phyloP scores from a whole-genome alignment of 768 basidiomycete genomes.

The Tylopilus vinaceipallidus region DNA sequence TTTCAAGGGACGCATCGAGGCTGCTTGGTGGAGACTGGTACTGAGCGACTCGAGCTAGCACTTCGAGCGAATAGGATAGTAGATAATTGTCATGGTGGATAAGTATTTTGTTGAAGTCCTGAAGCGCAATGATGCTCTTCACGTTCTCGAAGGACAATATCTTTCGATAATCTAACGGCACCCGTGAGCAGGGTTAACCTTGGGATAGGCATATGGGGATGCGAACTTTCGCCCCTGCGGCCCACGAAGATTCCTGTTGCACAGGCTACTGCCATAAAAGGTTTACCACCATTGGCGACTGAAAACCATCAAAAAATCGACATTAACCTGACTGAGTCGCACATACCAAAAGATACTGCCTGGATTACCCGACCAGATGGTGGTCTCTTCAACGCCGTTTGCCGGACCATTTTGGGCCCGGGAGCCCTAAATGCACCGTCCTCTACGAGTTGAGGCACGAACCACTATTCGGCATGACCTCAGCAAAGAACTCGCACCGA shows the following conservation, averaged over 20 bases:
- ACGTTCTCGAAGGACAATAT: constrained; percentile 52
- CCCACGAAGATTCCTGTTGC: constrained; percentile 70
- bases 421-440: constrained; percentile 61
- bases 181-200: background rate
- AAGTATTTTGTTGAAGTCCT: constrained; percentile 63
- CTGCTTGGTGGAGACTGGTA: constrained; percentile 45
- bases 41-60: constrained; percentile 58
- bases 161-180: constrained; percentile 50
- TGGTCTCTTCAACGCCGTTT: constrained; percentile 27
- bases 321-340: background rate
- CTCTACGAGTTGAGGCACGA: constrained; percentile 55
- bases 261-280: constrained; percentile 64
- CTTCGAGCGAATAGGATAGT: constrained; percentile 66
- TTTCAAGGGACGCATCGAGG: constrained; percentile 60
- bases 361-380: constrained; percentile 58
- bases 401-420: constrained; percentile 33
- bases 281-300: constrained; percentile 49
- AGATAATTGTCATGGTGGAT: constrained; percentile 60
- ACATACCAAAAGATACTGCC: constrained; percentile 65
- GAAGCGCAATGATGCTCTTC: constrained; percentile 55
- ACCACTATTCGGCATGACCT: constrained; percentile 48
- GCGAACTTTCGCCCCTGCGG: constrained; percentile 52
- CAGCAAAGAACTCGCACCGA: constrained; percentile 4
- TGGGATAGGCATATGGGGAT: background rate
- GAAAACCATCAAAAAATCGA: constrained; percentile 2